phyloP scores from a whole-genome alignment of 2,329 filamentous ascomycete genomes.

The Juglanconis juglandina region DNA sequence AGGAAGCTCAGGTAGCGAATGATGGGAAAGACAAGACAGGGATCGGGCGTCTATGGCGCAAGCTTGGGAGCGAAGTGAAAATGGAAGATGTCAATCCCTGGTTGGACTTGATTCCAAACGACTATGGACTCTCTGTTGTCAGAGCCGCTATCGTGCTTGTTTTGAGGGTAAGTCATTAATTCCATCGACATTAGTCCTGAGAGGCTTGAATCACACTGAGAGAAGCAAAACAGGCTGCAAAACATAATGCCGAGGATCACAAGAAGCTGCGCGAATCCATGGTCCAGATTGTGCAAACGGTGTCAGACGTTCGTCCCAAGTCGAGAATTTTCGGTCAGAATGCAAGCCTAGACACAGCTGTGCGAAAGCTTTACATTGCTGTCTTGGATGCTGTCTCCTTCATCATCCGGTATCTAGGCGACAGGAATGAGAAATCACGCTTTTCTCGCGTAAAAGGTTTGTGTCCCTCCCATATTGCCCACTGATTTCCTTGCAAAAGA shows the following conservation, averaged over 20 bases:
- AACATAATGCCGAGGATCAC: not conserved
- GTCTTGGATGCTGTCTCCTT: not conserved
- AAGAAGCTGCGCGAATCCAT: not conserved
- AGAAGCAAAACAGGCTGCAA: not conserved
- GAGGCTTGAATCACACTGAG: not conserved
- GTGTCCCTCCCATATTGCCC: not conserved
- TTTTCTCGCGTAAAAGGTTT: not conserved
- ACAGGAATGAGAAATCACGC: not conserved
- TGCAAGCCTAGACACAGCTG: not conserved
- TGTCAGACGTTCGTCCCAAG: not conserved
- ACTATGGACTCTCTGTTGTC: not conserved
- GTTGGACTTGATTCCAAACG: not conserved
- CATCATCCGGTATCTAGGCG: not conserved
- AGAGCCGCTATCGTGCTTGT: not conserved
- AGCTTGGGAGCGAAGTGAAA: not conserved
- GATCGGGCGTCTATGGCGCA: not conserved
- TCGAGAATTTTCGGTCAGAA: not conserved
- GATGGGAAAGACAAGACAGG: not conserved
- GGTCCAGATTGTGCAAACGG: not conserved
- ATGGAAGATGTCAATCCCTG: not conserved
- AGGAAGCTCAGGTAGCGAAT: not conserved
- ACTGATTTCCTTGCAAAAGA: too few relatives aligned
- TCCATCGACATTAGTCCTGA: not conserved
- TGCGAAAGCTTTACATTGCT: not conserved
- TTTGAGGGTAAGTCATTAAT: not conserved